Evolutionary conservation across 1,284 basidiomycete species (phyloP), one percentile per base, ranked within the genome.

Genomic region (Apiotrichum sp.): DNA sequence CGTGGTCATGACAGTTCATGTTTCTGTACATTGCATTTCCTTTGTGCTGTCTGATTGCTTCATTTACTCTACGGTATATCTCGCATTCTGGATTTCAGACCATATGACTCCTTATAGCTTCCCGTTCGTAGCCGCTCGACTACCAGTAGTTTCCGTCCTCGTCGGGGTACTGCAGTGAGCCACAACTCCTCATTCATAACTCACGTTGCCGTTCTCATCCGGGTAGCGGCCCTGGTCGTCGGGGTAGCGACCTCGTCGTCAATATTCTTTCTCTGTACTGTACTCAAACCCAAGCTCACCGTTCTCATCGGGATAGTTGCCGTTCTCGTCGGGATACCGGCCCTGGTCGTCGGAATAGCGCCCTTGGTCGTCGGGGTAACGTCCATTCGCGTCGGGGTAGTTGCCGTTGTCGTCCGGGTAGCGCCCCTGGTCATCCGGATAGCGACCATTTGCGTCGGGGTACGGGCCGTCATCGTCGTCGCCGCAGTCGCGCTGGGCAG

Each of bases 191-290:
- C 46, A 6, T 11, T 6, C 35, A 36, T 36, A 6, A 6, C 48
- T 50, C 9, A 50, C 49, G 40, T 50, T 50, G 31, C 49, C 49
- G 47, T 48, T 14, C 46, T 47, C 46, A 34, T 47, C 46, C n/a
- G 46, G 46, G 46, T 47, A 47, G 14, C 34, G 9, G 33, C 32
- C 45, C 32, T 46, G n/a, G n/a, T n/a, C n/a, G n/a, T n/a, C n/a
- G n/a, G n/a, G n/a, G n/a, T n/a, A n/a, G n/a, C n/a, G n/a, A n/a
- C n/a, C n/a, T n/a, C 11, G 34, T 35, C n/a, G n/a, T n/a, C n/a
- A n/a, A n/a, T n/a, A n/a, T n/a, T n/a, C 31, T 8, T 6, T 36
- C 35, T 6, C 14, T 10, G 10, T 35, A 11, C 32, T 14, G 45
- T 3, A 31, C 6, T 31, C 4, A 5, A 2, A 14, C 44, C 33